These are phyloP conservation scores for Wickerhamomyces sp. DNA, from an alignment of 1,139 yeast genomes.

Conservation along the genomic window DNA sequence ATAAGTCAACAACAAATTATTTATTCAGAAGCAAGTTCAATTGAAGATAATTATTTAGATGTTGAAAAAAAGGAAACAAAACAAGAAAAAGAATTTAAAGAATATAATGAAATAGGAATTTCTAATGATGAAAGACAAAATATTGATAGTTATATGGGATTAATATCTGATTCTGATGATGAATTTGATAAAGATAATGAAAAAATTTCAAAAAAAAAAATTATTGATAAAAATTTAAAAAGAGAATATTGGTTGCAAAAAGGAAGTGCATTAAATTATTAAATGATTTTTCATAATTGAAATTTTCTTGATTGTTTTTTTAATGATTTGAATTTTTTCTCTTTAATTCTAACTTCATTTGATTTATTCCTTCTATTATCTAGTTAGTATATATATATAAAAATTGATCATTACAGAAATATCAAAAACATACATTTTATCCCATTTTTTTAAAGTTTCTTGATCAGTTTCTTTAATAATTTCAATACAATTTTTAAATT, in stretches of 20 bases:
- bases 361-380: constrained; percentile 29
- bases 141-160: constrained; percentile 32
- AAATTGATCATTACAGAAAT: background rate
- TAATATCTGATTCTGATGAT: constrained; percentile 21
- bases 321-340: constrained; percentile 49
- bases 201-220: constrained; percentile 9
- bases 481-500: constrained; percentile 42
- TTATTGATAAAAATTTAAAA: constrained; percentile 30
- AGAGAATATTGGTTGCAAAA: constrained; percentile 43
- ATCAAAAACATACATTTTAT: constrained; percentile 27
- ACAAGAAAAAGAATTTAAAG: background rate
- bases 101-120: background rate
- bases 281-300: background rate
- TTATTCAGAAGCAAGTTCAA: constrained; percentile 8
- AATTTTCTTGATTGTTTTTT: constrained; percentile 42
- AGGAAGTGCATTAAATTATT: constrained; percentile 24
- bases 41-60: constrained; percentile 7
- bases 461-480: constrained; percentile 48
- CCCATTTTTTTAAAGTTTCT: constrained; percentile 54
- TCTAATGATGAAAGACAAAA: constrained; percentile 16
- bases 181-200: constrained; percentile 9
- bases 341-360: constrained; percentile 44
- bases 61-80: constrained; percentile 6
- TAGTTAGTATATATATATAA: background rate
- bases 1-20: constrained; percentile 3